Conservation (phyloP, 78 protist genomes). For the Cavenderia fasciculata region DNA sequence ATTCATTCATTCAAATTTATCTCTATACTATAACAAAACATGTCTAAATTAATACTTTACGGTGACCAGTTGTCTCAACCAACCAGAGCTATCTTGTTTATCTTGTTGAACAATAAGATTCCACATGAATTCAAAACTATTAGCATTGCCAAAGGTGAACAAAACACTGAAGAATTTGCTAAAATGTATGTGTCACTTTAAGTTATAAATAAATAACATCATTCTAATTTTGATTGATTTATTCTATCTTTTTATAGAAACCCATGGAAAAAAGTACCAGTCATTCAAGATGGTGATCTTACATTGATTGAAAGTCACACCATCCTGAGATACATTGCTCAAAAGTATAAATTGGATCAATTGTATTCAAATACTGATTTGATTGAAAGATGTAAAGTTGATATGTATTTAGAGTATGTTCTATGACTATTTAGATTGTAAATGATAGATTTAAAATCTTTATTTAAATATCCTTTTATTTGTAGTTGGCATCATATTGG, state of each 20-base stretch:
- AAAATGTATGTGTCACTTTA: constrained; percentile 25
- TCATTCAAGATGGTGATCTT: background rate
- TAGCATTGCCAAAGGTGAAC: background rate
- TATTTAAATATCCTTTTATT: too few relatives aligned
- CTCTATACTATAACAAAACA: too few relatives aligned
- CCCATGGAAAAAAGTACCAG: constrained; percentile 6
- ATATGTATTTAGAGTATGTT: background rate
- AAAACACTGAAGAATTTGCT: background rate
- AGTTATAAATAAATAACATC: background rate
- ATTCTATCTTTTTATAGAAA: background rate
- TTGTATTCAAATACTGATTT: background rate
- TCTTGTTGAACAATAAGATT: background rate
- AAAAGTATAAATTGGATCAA: background rate
- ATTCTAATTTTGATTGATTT: background rate
- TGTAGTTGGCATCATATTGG: too few relatives aligned
- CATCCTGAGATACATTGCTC: background rate
- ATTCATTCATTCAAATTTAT: too few relatives aligned
- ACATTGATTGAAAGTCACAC: background rate
- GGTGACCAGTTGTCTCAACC: constrained; percentile 19
- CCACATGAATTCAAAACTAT: background rate
- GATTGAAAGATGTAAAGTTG: background rate
- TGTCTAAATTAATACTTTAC: too few relatives aligned
- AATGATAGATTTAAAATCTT: too few relatives aligned
- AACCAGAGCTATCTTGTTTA: background rate
- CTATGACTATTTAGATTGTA: too few relatives aligned